Evolutionary conservation across 441 rosid genomes (phyloP).

Genomic region (Capsella rubella): DNA sequence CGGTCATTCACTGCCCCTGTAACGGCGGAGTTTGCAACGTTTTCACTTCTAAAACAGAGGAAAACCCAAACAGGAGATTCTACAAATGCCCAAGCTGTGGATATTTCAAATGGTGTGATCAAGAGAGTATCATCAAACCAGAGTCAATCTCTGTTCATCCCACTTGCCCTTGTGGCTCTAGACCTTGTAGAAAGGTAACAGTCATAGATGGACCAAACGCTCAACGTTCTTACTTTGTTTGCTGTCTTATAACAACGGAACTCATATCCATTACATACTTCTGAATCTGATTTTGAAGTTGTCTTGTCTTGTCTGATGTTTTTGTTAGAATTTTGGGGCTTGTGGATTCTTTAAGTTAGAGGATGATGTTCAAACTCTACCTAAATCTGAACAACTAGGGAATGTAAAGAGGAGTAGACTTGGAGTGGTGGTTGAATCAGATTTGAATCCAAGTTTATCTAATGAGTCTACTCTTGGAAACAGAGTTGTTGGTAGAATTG

Average conservation of each 20-base stretch:
- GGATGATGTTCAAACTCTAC: neutral
- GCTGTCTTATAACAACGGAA: slow-evolving; percentile 33
- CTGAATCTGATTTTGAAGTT: neutral
- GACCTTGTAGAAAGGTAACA: slow-evolving; percentile 37
- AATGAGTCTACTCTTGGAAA: slow-evolving; percentile 4
- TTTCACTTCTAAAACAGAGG: slow-evolving; percentile 19
- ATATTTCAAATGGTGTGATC: slow-evolving; percentile 53
- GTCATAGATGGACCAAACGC: slow-evolving; percentile 25
- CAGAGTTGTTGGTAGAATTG: neutral
- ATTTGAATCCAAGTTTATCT: neutral
- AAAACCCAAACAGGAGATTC: slow-evolving; percentile 50
- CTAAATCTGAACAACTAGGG: neutral
- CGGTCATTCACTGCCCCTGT: slow-evolving; percentile 48
- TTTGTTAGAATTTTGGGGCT: slow-evolving; percentile 24
- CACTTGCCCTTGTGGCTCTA: slow-evolving; percentile 55
- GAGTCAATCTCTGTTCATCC: neutral
- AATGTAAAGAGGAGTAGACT: neutral
- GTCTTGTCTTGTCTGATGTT: neutral
- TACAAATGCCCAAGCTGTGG: slow-evolving; percentile 45
- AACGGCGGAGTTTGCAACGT: slow-evolving; percentile 44
- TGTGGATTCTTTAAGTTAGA: slow-evolving; percentile 34
- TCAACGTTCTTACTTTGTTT: slow-evolving; percentile 46
- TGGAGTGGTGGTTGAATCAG: neutral
- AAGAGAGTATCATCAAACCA: slow-evolving; percentile 9
- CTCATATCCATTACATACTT: neutral